Evolutionary conservation across 768 basidiomycete species (phyloP).

Genomic region (Symmetrospora coprosmae): DNA sequence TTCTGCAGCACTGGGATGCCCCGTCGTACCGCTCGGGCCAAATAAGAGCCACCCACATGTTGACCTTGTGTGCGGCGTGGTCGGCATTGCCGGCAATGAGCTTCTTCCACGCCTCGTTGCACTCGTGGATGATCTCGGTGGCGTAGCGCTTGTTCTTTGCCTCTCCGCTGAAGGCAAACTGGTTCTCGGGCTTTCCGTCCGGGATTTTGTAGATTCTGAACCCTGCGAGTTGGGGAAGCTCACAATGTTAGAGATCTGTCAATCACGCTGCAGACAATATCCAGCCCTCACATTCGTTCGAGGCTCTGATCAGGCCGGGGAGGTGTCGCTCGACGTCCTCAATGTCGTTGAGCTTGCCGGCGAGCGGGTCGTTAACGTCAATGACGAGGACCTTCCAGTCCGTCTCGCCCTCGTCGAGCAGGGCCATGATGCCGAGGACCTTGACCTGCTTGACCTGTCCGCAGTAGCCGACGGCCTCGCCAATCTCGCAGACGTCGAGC

Average conservation of each 20-base stretch:
- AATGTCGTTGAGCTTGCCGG: constrained; percentile 90
- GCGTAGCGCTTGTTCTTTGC: constrained; percentile 99
- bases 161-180: constrained; percentile 95
- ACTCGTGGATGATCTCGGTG: constrained; percentile 96
- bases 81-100: constrained; percentile 59
- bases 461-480: constrained; percentile 90
- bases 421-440: constrained; percentile 98
- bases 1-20: background rate
- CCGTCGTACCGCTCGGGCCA: background rate
- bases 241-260: too few species aligned
- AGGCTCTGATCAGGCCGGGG: constrained; percentile 87
- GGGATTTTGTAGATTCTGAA: constrained; percentile 51
- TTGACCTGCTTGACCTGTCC: constrained; percentile 99
- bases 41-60: constrained; percentile 53
- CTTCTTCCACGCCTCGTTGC: constrained; percentile 95
- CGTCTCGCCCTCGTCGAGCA: constrained; percentile 97
- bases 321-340: constrained; percentile 98
- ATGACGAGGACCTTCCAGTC: constrained; percentile 99
- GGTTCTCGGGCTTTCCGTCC: constrained; percentile 56
- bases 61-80: constrained; percentile 51
- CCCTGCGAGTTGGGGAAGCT: too few species aligned
- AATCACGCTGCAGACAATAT: too few species aligned
- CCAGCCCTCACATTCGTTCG: too few species aligned
- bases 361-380: constrained; percentile 87
- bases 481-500: constrained; percentile 98